Evolutionary conservation across 2,329 filamentous ascomycete genomes (phyloP).

Genomic region (Chrysoporthe cubensis): DNA sequence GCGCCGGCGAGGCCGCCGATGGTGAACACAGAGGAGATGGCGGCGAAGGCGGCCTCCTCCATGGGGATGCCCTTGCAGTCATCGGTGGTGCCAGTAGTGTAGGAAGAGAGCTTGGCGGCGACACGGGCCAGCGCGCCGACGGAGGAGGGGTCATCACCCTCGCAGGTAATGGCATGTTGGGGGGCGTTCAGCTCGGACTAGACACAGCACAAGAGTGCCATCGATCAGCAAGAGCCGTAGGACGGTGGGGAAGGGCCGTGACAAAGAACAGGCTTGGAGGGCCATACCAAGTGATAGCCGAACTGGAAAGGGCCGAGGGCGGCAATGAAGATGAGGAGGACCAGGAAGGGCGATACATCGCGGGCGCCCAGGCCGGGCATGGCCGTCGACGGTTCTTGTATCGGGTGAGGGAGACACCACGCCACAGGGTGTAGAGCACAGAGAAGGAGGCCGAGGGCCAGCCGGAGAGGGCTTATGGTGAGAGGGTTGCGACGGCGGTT

Average conservation of each 20-base stretch:
- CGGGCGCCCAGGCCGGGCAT: slow-evolving; percentile 44
- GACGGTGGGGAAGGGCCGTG: slow-evolving; percentile 88
- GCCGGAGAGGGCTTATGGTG: too few species aligned
- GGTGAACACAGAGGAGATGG: slow-evolving; percentile 89
- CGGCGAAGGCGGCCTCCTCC: slow-evolving; percentile 78
- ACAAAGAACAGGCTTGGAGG: slow-evolving; percentile 41
- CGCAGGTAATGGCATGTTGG: slow-evolving; percentile 90
- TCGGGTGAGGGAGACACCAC: not conserved
- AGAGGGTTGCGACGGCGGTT: too few species aligned
- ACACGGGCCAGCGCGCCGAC: slow-evolving; percentile 49
- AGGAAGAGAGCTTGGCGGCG: slow-evolving; percentile 34
- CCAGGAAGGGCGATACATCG: slow-evolving; percentile 73
- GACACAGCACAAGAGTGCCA: slow-evolving; percentile 24
- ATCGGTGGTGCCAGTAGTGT: slow-evolving; percentile 51
- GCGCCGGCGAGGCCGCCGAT: slow-evolving; percentile 86
- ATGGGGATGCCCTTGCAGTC: slow-evolving; percentile 79
- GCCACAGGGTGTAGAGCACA: not conserved
- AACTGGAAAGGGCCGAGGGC: slow-evolving; percentile 92
- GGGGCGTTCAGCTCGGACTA: slow-evolving; percentile 95
- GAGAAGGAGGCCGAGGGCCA: not conserved
- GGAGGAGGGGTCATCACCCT: slow-evolving; percentile 45
- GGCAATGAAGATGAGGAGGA: slow-evolving; percentile 74
- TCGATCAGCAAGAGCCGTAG: slow-evolving; percentile 70
- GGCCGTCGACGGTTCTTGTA: not conserved
- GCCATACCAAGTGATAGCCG: slow-evolving; percentile 81